Evolutionary conservation across 768 basidiomycete species (phyloP), one percentile per base, ranked within the genome.

Genomic region (Psilocybe cyanescens): DNA sequence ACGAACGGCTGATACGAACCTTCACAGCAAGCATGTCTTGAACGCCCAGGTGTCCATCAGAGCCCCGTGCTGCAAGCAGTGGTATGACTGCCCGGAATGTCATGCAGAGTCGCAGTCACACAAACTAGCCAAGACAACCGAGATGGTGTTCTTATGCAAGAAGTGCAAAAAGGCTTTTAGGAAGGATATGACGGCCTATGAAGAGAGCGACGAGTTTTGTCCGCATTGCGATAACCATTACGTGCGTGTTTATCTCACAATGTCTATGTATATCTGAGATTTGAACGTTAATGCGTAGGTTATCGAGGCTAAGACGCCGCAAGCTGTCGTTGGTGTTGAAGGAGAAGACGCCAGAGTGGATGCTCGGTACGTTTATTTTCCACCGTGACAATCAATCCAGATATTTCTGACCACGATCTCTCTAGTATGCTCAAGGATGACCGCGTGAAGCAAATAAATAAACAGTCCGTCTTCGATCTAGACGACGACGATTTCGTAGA

Each of bases 151-250:
- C 65, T 71, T 81, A 61, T 81, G 80, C 69, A 81, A 81, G 65
- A 81, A 81, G 64, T 81, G 79, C 67, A 93, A 92, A 75, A 97
- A 97, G 78, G 95, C 94, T 3, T 99, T 99, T 72, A 79, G 96
- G 65, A 99, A 99, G 78, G 95, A 98, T 75, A 95, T 98, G 94
- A 65, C 81, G 0, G 76, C 74, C 6, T 99, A 94, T 70, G 97
- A 99, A 68, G 97, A 99, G 73, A 95, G 94, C 70, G 96, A 99
- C 72, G 97, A 99, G 75, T 99, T 89, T 72, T 99, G 97, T 72
- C 97, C 97, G 0, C 91, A 97, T 75, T 98, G 97, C 71, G 97
- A 98, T 76, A 99, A 99, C 72, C 96, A 96, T 72, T 99, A 96
- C 73, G 97, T 97, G 71, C 68, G 91, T 80, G 14, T 55, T 14